Evolutionary conservation across 2,329 filamentous ascomycete genomes (phyloP).

Genomic region (Magnaporthiopsis rhizophila): DNA sequence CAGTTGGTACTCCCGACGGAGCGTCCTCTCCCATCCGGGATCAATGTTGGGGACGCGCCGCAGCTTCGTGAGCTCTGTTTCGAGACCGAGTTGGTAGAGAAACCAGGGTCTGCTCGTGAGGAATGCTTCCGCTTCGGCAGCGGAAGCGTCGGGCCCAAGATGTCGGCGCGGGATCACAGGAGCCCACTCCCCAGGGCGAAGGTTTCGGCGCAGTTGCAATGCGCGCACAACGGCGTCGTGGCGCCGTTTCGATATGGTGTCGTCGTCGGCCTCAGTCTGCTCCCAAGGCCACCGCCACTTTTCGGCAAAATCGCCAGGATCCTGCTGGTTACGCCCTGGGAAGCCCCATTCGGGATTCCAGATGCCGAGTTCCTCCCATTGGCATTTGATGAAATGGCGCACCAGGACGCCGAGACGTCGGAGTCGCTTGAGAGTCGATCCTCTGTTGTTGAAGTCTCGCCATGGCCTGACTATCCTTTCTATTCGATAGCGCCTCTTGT

Average conservation of each 20-base stretch:
- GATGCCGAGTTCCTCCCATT: constrained; percentile 1
- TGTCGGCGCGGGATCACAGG: neutral
- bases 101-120: neutral
- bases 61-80: neutral
- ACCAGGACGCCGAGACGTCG: neutral
- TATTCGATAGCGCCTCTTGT: too few species aligned
- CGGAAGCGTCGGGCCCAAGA: neutral
- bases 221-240: neutral
- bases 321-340: neutral
- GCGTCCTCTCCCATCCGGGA: too few species aligned
- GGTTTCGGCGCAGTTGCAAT: neutral
- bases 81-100: neutral
- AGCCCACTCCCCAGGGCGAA: neutral
- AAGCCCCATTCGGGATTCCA: constrained; percentile 4
- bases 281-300: neutral
- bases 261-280: neutral
- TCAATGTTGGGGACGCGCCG: too few species aligned
- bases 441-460: neutral
- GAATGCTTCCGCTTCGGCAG: neutral
- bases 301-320: neutral
- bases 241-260: neutral
- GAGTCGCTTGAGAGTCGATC: neutral
- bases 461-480: too few species aligned
- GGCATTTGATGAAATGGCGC: neutral
- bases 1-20: too few species aligned